Conservation (phyloP, 495 filamentous ascomycete species). For the Cladorrhinum samala region DNA sequence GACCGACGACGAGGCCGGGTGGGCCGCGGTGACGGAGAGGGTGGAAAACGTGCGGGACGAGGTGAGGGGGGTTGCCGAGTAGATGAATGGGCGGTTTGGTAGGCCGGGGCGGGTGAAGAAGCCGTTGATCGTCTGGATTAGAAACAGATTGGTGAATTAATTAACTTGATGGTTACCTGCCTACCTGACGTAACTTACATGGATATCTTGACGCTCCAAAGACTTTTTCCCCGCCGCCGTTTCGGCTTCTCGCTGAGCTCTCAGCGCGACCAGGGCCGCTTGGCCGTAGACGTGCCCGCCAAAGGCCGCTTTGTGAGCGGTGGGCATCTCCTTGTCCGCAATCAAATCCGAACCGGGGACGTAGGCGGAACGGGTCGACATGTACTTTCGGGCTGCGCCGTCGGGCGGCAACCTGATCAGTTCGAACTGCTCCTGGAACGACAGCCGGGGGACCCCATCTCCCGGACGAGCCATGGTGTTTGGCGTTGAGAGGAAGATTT, state of each 20-base stretch:
- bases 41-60: slow-evolving; percentile 54
- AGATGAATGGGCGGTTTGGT: slow-evolving; percentile 53
- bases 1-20: slow-evolving; percentile 31
- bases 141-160: too few relatives aligned
- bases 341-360: slow-evolving; percentile 23
- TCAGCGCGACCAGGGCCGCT: slow-evolving; percentile 54
- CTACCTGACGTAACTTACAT: slow-evolving; percentile 48
- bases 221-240: slow-evolving; percentile 17
- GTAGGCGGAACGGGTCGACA: slow-evolving; percentile 32
- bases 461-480: slow-evolving; percentile 3
- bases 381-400: slow-evolving; percentile 27
- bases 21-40: slow-evolving; percentile 51
- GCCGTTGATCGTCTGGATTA: slow-evolving; percentile 61
- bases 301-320: slow-evolving; percentile 34
- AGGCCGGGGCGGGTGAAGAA: slow-evolving; percentile 56
- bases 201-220: slow-evolving; percentile 42
- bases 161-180: too few relatives aligned
- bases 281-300: slow-evolving; percentile 68
- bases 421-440: slow-evolving; percentile 35
- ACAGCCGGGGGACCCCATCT: slow-evolving; percentile 18
- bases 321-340: slow-evolving; percentile 9
- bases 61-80: slow-evolving; percentile 48
- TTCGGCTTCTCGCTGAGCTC: slow-evolving; percentile 38
- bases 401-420: slow-evolving; percentile 28
- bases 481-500: background rate